Evolutionary conservation across 2,329 filamentous ascomycete genomes (phyloP).

Genomic region (Cryphonectria carpinicola): DNA sequence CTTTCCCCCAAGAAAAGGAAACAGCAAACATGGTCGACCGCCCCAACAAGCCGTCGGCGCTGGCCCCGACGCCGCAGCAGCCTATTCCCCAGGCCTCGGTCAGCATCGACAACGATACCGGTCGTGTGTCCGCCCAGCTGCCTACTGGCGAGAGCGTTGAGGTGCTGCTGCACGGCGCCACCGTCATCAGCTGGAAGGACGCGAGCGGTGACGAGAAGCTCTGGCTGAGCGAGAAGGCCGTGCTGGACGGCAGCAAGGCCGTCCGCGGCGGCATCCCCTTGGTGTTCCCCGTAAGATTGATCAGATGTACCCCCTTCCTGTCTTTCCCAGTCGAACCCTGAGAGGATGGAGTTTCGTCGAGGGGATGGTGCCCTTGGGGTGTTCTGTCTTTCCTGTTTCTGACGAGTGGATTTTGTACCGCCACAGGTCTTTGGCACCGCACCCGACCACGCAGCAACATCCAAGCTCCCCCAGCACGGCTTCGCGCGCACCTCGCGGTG

Average conservation of each 20-base stretch:
- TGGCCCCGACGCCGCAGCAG: conserved; percentile 73
- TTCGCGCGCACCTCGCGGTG: conserved; percentile 89
- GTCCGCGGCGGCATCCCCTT: conserved; percentile 91
- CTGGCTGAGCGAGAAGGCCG: conserved; percentile 80
- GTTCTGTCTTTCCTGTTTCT: not conserved
- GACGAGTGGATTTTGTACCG: not conserved
- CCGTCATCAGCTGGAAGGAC: conserved; percentile 91
- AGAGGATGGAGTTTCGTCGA: not conserved
- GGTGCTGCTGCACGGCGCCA: conserved; percentile 88
- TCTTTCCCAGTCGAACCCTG: conserved; percentile 5
- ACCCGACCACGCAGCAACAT: conserved; percentile 75
- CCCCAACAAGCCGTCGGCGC: conserved; percentile 78
- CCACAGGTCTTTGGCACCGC: conserved; percentile 83
- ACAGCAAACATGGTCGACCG: conserved; percentile 71
- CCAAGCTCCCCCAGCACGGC: conserved; percentile 85
- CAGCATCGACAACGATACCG: conserved; percentile 71
- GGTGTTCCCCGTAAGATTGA: conserved; percentile 82
- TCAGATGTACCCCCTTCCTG: conserved; percentile 48
- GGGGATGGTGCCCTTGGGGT: not conserved
- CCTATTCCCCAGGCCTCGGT: conserved; percentile 74
- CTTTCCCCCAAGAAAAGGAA: conserved; percentile 1
- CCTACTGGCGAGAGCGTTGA: conserved; percentile 86
- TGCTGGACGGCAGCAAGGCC: conserved; percentile 83
- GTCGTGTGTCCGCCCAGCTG: conserved; percentile 76
- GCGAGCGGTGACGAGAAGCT: conserved; percentile 78